Evolutionary conservation across 2,329 filamentous ascomycete genomes (phyloP), one percentile per base, ranked within the genome.

Genomic region (Paramyrothecium roridum): DNA sequence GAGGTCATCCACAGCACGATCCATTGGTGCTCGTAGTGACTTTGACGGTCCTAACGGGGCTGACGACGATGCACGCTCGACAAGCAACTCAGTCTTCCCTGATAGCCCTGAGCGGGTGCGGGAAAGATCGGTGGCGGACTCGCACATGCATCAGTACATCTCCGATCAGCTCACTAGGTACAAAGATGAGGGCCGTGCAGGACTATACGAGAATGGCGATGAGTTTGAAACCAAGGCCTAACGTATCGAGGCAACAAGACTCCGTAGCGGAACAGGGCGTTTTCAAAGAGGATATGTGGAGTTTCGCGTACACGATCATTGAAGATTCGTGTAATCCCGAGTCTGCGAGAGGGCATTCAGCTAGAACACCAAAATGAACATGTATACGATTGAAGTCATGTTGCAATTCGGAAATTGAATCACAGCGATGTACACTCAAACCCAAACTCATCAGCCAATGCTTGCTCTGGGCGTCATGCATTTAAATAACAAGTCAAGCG

Each of bases 11-110:
- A 93, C 90, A 0, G 85, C 85, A 47, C 86, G 93, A 45, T 96
- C 91, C 50, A 92, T 98, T 55, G 90, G 91, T 37, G 85, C 86
- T 54, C 85, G 91, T 53, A 95, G 90, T 68, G 92, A 96, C 73
- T 96, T 88, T 68, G 82, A 84, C 53, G 70, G 70, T 3, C 77
- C 79, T 21, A 78, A 80, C 56, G 81, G 74, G 10, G 71, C 75
- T 13, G 75, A 80, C 16, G 72, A 73, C 20, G 72, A 74, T 50
- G 63, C 52, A 1, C 68, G 58, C 30, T 74, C 71, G 6, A 63
- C 63, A 10, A 67, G 63, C 37, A 68, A 69, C 53, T 69, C 66
- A 6, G 62, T 68, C n/a, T 62, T 66, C 43, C 63, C 66, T 4
- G 71, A 72, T 16, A 73, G 76, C 21, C 63, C 70, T 17, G 82